These are phyloP conservation scores for Citrullus colocynthis DNA, from an alignment of 306 rosid species.

Conservation along the genomic window DNA sequence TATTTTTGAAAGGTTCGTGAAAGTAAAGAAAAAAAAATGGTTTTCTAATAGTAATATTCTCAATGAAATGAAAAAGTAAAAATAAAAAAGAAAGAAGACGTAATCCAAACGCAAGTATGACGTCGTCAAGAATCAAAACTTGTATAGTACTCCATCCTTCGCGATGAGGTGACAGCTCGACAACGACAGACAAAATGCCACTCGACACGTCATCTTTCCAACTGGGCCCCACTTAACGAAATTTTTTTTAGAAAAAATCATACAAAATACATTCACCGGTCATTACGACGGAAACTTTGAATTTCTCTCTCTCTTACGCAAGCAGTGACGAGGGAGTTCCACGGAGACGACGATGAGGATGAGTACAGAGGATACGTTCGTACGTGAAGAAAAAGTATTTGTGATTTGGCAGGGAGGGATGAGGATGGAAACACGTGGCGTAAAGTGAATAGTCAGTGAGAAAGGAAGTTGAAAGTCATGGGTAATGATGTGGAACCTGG, in stretches of 20 bases:
- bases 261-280: background rate
- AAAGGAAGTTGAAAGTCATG: background rate
- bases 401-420: background rate
- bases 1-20: too few relatives aligned
- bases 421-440: background rate
- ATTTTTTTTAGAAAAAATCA: background rate
- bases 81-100: slow-evolving; percentile 1
- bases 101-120: slow-evolving; percentile 18
- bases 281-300: too few relatives aligned
- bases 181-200: background rate
- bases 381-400: background rate
- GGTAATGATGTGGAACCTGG: background rate
- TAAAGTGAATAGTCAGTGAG: background rate
- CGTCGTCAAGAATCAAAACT: slow-evolving; percentile 15
- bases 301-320: background rate
- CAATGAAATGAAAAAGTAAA: background rate
- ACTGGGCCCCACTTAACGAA: background rate
- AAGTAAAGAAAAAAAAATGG: too few relatives aligned
- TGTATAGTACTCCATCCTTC: too few relatives aligned
- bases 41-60: too few relatives aligned
- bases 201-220: background rate
- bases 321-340: background rate
- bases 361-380: background rate
- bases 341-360: background rate
- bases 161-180: slow-evolving; percentile 16